Conservation (phyloP, 2,329 filamentous ascomycete species). For the Biscogniauxia sp. region DNA sequence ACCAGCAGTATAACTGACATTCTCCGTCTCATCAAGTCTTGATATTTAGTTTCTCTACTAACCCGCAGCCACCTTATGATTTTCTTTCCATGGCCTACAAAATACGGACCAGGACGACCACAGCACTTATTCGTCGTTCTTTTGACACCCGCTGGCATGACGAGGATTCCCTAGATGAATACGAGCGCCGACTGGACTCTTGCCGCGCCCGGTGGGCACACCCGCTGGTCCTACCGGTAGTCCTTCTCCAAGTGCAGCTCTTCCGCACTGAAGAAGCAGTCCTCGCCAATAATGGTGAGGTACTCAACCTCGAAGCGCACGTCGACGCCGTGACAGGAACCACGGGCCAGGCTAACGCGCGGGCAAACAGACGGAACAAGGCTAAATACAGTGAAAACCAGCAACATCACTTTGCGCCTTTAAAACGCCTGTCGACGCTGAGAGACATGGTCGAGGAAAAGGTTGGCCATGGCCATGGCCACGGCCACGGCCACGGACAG, state of each 20-base stretch:
- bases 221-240: constrained; percentile 43
- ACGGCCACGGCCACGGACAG: constrained; percentile 3
- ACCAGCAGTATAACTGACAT: constrained; percentile 10
- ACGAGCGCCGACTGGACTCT: constrained; percentile 44
- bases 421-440: constrained; percentile 27
- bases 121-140: constrained; percentile 42
- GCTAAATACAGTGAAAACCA: constrained; percentile 12
- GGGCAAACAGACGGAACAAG: constrained; percentile 21
- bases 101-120: constrained; percentile 37
- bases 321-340: constrained; percentile 43
- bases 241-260: constrained; percentile 46
- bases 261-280: constrained; percentile 45
- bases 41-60: constrained; percentile 44
- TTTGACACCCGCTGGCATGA: constrained; percentile 41
- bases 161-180: constrained; percentile 44
- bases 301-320: constrained; percentile 40
- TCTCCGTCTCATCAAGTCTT: constrained; percentile 30
- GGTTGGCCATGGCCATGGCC: constrained; percentile 13
- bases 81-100: constrained; percentile 47
- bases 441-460: constrained; percentile 28
- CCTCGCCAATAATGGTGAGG: constrained; percentile 42
- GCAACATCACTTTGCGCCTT: constrained; percentile 19
- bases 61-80: constrained; percentile 44
- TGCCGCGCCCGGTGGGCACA: constrained; percentile 45
- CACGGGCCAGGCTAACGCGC: constrained; percentile 24